A percentile compares a stretch with the other conserved stretches of the same genome.
Evolutionary conservation across 2,329 filamentous ascomycete genomes (phyloP).

Genomic region (Metarhizium humberi): DNA sequence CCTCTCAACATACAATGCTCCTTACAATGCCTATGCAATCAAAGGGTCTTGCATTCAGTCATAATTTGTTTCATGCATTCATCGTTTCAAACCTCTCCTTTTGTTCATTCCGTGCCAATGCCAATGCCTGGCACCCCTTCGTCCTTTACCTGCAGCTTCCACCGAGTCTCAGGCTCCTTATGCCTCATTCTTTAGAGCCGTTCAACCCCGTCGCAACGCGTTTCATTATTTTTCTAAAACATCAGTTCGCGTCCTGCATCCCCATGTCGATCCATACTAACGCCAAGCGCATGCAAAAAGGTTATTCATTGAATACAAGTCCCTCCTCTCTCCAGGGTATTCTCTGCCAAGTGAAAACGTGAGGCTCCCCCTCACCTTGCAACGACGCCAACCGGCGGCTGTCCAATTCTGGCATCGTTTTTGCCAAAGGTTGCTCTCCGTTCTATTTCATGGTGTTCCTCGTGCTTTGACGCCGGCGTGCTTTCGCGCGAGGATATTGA

Average conservation of each 20-base stretch:
- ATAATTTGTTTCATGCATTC: not conserved
- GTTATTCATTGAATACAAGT: not conserved
- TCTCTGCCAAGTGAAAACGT: not conserved
- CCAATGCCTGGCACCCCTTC: not conserved
- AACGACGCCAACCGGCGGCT: constrained; percentile 15
- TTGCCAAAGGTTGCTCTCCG: constrained; percentile 22
- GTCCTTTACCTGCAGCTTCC: not conserved
- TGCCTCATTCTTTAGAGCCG: not conserved
- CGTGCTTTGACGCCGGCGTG: constrained; percentile 28
- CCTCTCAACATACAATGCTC: not conserved
- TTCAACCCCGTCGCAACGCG: not conserved
- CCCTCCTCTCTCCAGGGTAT: not conserved
- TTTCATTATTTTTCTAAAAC: not conserved
- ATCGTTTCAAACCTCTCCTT: not conserved
- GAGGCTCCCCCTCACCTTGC: constrained; percentile 16
- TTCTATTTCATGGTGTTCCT: constrained; percentile 31
- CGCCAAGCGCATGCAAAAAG: not conserved
- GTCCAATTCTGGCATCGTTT: constrained; percentile 9
- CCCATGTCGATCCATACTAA: not conserved
- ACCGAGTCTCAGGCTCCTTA: not conserved
- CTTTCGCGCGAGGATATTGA: constrained; percentile 41
- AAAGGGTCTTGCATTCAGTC: not conserved
- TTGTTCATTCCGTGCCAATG: not conserved
- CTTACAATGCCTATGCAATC: not conserved
- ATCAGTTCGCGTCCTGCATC: not conserved